Evolutionary conservation across 768 basidiomycete genomes (phyloP), one percentile per base, ranked within the genome.

Genomic region (Agrocybe praecox): DNA sequence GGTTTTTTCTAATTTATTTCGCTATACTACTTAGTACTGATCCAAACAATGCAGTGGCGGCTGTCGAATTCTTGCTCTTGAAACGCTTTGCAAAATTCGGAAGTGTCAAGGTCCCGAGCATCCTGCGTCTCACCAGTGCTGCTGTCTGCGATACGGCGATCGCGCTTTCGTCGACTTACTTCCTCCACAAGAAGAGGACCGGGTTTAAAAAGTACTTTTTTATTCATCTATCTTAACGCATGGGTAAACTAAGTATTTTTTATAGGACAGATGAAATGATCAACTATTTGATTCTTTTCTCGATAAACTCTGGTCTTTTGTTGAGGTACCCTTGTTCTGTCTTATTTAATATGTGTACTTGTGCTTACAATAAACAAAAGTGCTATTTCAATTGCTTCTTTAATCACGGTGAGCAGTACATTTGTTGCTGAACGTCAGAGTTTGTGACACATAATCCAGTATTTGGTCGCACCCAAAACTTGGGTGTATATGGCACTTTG

Each of bases 401-500:
- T 73, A 26, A 61, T 70, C 12, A 68, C 69, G 6, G 72, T 73
- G 53, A 47, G 62, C 46, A 29, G 6, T 34, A 29, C 6, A 26
- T 32, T n/a, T 26, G 5, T 2, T 22, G 9, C 14, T 9, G 18
- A 6, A 5, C 1, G 14, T n/a, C 17, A 17, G n/a, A 19, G 11
- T 21, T 9, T 17, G 22, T 7, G 26, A 29, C 26, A 53, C 23
- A 17, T 14, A 17, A 17, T 6, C 2, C 19, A 73, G 72, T 74
- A 71, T 56, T 47, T 69, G 6, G 58, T 63, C 46, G 61, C 69
- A n/a, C 70, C 69, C 3, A 62, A 55, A 22, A 70, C 67, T 21
- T 73, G 72, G 72, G 68, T 72, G 2, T 73, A 73, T 55, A 61
- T 70, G 24, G 71, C 69, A 15, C 62, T 74, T 10, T 72, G 71